Percentiles rank a stretch among this genome's conserved stretches.
phyloP scores from a whole-genome alignment of 1,284 basidiomycete genomes.

The Ustilago tritici region DNA sequence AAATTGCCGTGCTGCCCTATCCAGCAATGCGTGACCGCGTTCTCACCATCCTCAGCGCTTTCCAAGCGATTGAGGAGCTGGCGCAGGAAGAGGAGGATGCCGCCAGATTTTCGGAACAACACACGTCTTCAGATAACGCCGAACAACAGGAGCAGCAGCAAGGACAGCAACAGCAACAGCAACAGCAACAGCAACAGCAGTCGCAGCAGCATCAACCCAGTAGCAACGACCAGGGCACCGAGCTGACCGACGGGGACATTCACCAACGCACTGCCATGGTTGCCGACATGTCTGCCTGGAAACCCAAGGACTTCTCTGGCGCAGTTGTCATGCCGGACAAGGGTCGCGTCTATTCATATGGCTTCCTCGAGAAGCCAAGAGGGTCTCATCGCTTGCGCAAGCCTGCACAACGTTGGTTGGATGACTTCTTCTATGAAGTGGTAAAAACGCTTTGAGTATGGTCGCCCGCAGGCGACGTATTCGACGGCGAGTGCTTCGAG shows the following conservation, averaged over 20 bases:
- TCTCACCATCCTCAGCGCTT: conserved; percentile 46
- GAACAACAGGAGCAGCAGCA: neutral
- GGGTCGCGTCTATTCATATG: conserved; percentile 42
- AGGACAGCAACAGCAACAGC: neutral
- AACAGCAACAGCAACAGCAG: neutral
- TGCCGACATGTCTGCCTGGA: conserved; percentile 48
- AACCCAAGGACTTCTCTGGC: conserved; percentile 22
- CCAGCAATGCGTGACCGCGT: conserved; percentile 48
- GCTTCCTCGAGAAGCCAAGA: conserved; percentile 46
- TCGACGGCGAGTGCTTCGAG: conserved; percentile 52
- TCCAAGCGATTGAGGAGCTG: conserved; percentile 44
- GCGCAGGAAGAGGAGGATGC: conserved; percentile 29
- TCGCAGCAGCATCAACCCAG: neutral
- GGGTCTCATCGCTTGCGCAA: conserved; percentile 46
- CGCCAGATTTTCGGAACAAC: conserved; percentile 29
- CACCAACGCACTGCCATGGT: conserved; percentile 44
- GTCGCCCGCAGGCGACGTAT: conserved; percentile 50
- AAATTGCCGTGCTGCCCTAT: conserved; percentile 50
- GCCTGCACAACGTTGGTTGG: conserved; percentile 49
- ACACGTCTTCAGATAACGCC: neutral
- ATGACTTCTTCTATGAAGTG: conserved; percentile 44
- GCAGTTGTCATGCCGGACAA: conserved; percentile 44
- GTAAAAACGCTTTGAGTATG: conserved; percentile 45
- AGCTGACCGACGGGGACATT: conserved; percentile 30
- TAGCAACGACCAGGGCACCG: conserved; percentile 4